Evolutionary conservation across 140 eudicot genomes (phyloP), one percentile per base, ranked within the genome.

Genomic region (Erigeron philadelphicus): DNA sequence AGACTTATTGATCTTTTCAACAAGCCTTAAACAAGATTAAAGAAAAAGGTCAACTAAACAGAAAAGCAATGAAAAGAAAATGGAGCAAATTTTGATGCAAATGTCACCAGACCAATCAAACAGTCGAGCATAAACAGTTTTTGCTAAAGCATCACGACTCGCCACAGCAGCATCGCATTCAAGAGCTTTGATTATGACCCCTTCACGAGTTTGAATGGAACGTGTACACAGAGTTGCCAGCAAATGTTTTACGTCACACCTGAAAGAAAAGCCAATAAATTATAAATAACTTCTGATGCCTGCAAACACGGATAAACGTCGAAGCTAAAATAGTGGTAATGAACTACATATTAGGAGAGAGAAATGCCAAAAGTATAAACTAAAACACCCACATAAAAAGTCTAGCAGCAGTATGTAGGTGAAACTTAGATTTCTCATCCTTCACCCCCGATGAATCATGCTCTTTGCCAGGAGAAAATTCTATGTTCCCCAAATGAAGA

Each of bases 141-240:
- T 93, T 56, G 98, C 95, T 80, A 89, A 83, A 79, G 98, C 84
- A 85, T 93, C 98, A 52, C 98, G 93, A 58, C 98, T 92, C 1
- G 98, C 90, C 79, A 83, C 81, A 61, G 98, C 96, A 80, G 98
- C 96, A 74, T 77, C 77, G 70, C 96, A 87, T 45, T 93, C 98
- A 56, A 93, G 92, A 70, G 90, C 89, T 78, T 87, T 89, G 23
- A 93, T 60, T 68, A 93, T 93, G 42, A 78, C 67, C 75, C 98
- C 96, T 76, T 93, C 98, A 70, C 81, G 90, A 59, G 98, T 93
- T 72, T 86, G 98, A 76, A 93, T 93, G 48, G 95, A 93, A 16
- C 98, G 87, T 1, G 96, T 93, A 68, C 90, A 84, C 7, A 93
- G 84, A 52, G 98, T 81, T n/a, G 90, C 89, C 64, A 89, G 72